phyloP scores from a whole-genome alignment of 495 filamentous ascomycete species.

The Penicillium simplicissimum region DNA sequence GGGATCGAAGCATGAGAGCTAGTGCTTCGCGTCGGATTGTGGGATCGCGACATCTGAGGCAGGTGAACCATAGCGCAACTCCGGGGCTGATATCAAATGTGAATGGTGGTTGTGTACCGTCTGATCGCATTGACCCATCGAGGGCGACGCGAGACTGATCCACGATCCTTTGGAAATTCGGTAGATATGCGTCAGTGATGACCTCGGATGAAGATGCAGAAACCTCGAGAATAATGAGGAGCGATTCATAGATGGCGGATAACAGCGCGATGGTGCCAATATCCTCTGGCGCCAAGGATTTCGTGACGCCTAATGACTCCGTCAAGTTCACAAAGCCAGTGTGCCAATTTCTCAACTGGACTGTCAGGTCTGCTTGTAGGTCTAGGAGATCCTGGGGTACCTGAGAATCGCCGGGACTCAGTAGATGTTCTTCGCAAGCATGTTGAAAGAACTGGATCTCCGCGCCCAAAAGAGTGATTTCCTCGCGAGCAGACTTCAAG shows the following conservation, averaged over 20 bases:
- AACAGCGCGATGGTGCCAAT: constrained; percentile 25
- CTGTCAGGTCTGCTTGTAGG: constrained; percentile 16
- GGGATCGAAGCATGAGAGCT: constrained; percentile 23
- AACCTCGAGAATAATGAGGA: constrained; percentile 23
- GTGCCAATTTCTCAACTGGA: constrained; percentile 27
- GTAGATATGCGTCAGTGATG: constrained; percentile 25
- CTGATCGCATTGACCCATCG: constrained; percentile 13
- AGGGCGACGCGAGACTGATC: constrained; percentile 26
- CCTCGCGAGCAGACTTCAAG: constrained; percentile 19
- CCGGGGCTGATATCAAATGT: constrained; percentile 34
- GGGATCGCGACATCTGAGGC: constrained; percentile 33
- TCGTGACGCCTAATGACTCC: constrained; percentile 10
- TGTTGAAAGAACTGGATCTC: constrained; percentile 27
- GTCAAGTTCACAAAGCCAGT: constrained; percentile 25
- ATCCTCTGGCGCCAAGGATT: constrained; percentile 15
- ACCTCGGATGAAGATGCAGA: constrained; percentile 14
- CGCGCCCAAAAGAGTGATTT: constrained; percentile 16
- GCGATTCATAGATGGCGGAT: constrained; percentile 29
- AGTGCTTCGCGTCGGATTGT: constrained; percentile 29
- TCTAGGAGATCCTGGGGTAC: constrained; percentile 10
- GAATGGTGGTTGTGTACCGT: constrained; percentile 31
- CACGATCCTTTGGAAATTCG: constrained; percentile 30
- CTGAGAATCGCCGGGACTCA: constrained; percentile 9
- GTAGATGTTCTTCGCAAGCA: constrained; percentile 12
- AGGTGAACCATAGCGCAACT: constrained; percentile 29